Evolutionary conservation across 306 rosid genomes (phyloP).

Genomic region (Glycine latifolia): DNA sequence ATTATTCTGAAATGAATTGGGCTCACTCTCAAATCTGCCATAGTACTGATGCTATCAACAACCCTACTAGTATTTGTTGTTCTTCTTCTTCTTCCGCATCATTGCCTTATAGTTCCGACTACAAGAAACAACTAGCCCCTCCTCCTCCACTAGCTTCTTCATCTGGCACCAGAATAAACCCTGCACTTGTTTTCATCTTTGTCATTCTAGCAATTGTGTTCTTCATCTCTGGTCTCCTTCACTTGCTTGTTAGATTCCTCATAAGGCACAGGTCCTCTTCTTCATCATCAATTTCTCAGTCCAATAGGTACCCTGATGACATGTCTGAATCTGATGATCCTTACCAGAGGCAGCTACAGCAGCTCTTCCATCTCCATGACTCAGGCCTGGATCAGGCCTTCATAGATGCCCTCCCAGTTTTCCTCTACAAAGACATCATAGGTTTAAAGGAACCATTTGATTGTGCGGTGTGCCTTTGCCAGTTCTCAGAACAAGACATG

Average conservation of each 20-base stretch:
- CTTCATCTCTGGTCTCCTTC: constrained; percentile 78
- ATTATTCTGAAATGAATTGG: constrained; percentile 58
- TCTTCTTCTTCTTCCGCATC: constrained; percentile 35
- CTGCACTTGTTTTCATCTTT: constrained; percentile 73
- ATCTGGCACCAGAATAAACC: constrained; percentile 66
- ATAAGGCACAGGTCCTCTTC: constrained; percentile 66
- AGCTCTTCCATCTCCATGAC: constrained; percentile 92
- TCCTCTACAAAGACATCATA: constrained; percentile 73
- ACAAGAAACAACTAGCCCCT: constrained; percentile 53
- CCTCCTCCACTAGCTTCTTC: constrained; percentile 22
- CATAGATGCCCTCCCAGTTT: constrained; percentile 89
- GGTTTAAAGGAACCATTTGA: constrained; percentile 87
- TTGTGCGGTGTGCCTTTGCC: constrained; percentile 93
- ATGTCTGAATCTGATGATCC: constrained; percentile 72
- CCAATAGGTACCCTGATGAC: constrained; percentile 76
- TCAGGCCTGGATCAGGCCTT: constrained; percentile 92
- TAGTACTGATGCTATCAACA: constrained; percentile 48
- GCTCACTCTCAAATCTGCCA: constrained; percentile 57
- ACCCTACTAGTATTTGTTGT: constrained; percentile 32
- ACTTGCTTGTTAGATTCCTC: constrained; percentile 77
- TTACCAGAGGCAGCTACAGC: constrained; percentile 83
- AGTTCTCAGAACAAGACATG: constrained; percentile 79
- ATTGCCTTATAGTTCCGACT: constrained; percentile 40
- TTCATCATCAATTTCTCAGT: constrained; percentile 52
- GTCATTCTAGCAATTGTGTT: constrained; percentile 75